Evolutionary conservation across 208 protist genomes (phyloP).

Genomic region (Wallacemonas sp.): DNA sequence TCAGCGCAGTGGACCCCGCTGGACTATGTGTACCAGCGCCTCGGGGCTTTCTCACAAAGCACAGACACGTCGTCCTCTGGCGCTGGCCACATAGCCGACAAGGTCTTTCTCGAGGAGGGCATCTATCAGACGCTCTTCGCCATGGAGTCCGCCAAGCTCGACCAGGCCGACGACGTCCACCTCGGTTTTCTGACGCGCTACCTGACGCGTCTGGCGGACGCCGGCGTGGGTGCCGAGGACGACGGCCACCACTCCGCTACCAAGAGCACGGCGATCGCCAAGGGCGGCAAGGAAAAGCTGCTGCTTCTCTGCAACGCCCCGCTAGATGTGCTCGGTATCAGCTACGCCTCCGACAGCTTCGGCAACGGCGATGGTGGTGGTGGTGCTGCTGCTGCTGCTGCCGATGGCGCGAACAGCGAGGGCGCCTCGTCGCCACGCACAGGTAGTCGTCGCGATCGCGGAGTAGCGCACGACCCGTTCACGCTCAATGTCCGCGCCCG

Average conservation of each 20-base stretch:
- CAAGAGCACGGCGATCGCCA: background rate
- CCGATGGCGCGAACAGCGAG: background rate
- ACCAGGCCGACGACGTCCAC: background rate
- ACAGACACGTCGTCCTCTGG: background rate
- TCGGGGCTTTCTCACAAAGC: background rate
- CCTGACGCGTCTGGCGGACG: conserved; percentile 1
- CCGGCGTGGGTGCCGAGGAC: background rate
- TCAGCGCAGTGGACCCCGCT: background rate
- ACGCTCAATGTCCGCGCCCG: conserved; percentile 48
- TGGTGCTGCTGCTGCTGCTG: background rate
- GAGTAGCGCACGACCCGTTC: conserved; percentile 30
- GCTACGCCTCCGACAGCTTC: conserved; percentile 36
- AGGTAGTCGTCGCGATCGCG: background rate
- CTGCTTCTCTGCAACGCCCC: conserved; percentile 18
- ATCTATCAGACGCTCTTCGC: conserved; percentile 9
- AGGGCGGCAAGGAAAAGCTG: background rate
- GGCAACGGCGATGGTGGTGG: background rate
- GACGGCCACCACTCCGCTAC: background rate
- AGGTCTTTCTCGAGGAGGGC: background rate
- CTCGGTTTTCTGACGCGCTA: conserved; percentile 10
- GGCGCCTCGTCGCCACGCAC: background rate
- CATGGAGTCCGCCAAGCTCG: background rate
- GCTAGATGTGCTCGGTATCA: conserved; percentile 41
- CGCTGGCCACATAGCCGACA: too few species aligned
- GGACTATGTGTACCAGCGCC: conserved; percentile 4